phyloP scores from a whole-genome alignment of 169 alveolate genomes.

The Plasmodium sp. region DNA sequence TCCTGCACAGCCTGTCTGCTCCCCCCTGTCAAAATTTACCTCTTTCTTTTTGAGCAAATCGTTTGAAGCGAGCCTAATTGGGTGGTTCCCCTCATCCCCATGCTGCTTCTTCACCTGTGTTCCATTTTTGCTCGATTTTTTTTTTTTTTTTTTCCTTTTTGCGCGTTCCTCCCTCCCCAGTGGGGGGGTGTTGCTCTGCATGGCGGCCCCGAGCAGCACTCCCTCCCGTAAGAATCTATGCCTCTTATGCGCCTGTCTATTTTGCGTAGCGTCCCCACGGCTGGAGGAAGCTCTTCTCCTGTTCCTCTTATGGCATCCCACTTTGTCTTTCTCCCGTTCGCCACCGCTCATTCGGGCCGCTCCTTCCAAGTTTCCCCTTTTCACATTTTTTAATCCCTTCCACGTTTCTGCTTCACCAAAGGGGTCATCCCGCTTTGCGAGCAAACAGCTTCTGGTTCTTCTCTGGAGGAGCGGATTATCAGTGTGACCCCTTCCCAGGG shows the following conservation, averaged over 20 bases:
- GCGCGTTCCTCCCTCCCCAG: neutral
- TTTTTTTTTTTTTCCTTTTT: slow-evolving; percentile 7
- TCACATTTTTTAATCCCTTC: neutral
- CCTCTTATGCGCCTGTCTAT: neutral
- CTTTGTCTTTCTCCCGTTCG: neutral
- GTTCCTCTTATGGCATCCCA: neutral
- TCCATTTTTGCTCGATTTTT: neutral
- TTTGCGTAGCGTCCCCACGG: neutral
- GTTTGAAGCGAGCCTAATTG: neutral
- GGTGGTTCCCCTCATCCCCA: neutral
- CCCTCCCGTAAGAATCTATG: neutral
- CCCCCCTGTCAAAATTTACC: slow-evolving; percentile 14
- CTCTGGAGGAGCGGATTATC: neutral
- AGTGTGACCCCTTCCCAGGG: neutral
- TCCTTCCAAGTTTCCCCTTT: neutral
- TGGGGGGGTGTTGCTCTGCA: neutral
- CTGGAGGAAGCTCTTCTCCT: neutral
- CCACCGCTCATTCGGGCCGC: neutral
- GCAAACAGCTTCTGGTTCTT: neutral
- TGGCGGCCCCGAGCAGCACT: neutral
- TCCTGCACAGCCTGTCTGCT: neutral
- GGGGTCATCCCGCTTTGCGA: neutral
- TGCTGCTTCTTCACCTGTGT: neutral
- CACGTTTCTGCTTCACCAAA: neutral
- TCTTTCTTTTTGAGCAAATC: slow-evolving; percentile 39